Conservation (phyloP, 2,329 filamentous ascomycete species). For the Stachybotrys chlorohalonatus region DNA sequence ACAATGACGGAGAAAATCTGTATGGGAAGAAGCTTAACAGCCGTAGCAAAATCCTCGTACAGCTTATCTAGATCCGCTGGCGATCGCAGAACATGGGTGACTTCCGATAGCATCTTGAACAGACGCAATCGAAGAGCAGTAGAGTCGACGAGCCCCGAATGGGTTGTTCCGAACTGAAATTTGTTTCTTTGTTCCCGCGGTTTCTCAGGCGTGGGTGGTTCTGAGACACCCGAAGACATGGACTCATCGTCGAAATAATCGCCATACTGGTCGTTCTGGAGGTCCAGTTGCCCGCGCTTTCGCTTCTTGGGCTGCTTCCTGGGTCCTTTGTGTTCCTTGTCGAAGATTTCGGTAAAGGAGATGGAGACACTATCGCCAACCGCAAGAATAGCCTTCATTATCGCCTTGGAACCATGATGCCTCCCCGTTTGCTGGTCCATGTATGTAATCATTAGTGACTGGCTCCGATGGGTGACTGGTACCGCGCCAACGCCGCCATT, state of each 20-base stretch:
- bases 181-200: slow-evolving; percentile 13
- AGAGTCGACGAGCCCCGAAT: slow-evolving; percentile 36
- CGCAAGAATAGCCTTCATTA: slow-evolving; percentile 60
- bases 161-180: slow-evolving; percentile 10
- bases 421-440: slow-evolving; percentile 36
- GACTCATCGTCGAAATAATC: slow-evolving; percentile 53
- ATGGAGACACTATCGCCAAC: slow-evolving; percentile 47
- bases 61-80: slow-evolving; percentile 39
- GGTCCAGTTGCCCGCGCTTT: slow-evolving; percentile 40
- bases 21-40: slow-evolving; percentile 49
- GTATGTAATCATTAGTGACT: slow-evolving; percentile 55
- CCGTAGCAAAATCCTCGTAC: slow-evolving; percentile 48
- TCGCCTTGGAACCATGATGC: slow-evolving; percentile 37
- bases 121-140: slow-evolving; percentile 54
- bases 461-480: slow-evolving; percentile 25
- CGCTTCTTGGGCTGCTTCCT: slow-evolving; percentile 35
- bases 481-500: slow-evolving; percentile 12
- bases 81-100: slow-evolving; percentile 34
- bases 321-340: slow-evolving; percentile 44
- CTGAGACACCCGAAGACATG: slow-evolving; percentile 34
- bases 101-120: slow-evolving; percentile 45
- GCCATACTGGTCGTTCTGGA: slow-evolving; percentile 51
- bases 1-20: slow-evolving; percentile 46
- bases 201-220: slow-evolving; percentile 36
- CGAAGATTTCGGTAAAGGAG: slow-evolving; percentile 59